Evolutionary conservation across 2,329 filamentous ascomycete species (phyloP), one percentile per base, ranked within the genome.

Genomic region (Monilinia fructicola): DNA sequence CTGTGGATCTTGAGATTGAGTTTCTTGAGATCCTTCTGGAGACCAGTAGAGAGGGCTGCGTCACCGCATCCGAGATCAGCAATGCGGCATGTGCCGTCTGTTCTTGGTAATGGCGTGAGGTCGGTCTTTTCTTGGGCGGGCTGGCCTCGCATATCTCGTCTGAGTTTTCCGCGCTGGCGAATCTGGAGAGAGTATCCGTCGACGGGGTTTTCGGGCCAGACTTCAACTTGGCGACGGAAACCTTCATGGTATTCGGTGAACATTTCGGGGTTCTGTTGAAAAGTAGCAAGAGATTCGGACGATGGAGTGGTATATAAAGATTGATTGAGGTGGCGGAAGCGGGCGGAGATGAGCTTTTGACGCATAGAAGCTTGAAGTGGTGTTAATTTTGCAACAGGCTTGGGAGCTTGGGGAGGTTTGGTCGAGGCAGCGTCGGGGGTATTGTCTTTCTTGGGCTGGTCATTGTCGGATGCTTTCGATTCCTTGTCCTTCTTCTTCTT

Each of bases 291-390:
- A n/a, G 95, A 91, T 71, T 95, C 88, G 46, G 83, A 82, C 0
- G 95, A 99, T 0, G 93, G 91, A 10, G 89, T 91, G 5, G 94
- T 98, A 81, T 99, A 99, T 18, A 99, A 88, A 0, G 92, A 94
- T 81, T 99, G 91, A 78, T 99, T 99, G 69, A 99, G 87, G 79
- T 98, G 93, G 70, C 95, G 92, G 85, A 99, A 99, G 67, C 95
- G 93, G 1, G 95, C 93, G 12, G 93, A 96, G 69, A 96, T 85
- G 70, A 99, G 88, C 82, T 99, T 99, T 76, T 93, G 90, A 69
- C 92, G 89, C 95, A 99, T 99, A 4, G 92, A 88, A 65, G 90
- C 87, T 82, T 99, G 95, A 66, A 99, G 87, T 4, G 95, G 93
- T 0, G 95, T 99, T 74, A 99, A 86, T 73, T 91, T 92, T 26